A percentile compares a stretch with the other conserved stretches of the same genome.
Evolutionary conservation across 2,329 filamentous ascomycete species (phyloP).

Genomic region (Trichoderma sp.): DNA sequence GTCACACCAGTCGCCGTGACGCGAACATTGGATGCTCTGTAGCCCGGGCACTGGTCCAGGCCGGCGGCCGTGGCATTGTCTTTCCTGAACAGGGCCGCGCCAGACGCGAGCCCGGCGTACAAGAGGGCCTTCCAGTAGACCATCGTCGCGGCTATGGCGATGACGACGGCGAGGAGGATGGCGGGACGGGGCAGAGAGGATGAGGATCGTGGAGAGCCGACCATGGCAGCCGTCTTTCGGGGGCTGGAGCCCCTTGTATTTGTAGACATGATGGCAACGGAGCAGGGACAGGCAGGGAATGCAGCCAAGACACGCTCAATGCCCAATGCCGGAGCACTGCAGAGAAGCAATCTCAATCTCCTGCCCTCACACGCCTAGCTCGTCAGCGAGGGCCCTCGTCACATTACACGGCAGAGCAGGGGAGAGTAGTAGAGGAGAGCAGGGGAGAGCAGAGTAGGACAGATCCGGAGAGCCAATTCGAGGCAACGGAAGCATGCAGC

Average conservation of each 20-base stretch:
- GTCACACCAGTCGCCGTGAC: conserved; percentile 59
- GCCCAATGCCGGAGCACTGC: conserved; percentile 8
- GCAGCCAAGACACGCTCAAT: conserved; percentile 1
- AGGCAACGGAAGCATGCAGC: conserved; percentile 1
- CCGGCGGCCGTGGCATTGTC: conserved; percentile 16
- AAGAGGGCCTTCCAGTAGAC: conserved; percentile 31
- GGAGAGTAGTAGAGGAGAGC: not conserved
- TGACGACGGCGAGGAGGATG: conserved; percentile 3
- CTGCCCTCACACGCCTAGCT: conserved; percentile 13
- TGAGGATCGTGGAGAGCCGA: not conserved
- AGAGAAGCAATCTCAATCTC: conserved; percentile 8
- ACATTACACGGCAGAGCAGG: conserved; percentile 4
- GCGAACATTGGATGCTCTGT: conserved; percentile 63
- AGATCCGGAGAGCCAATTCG: conserved; percentile 13
- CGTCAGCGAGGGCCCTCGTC: conserved; percentile 22
- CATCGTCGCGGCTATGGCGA: conserved; percentile 28
- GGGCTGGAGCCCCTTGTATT: conserved; percentile 6
- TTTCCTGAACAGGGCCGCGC: conserved; percentile 27
- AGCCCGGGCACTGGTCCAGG: conserved; percentile 64
- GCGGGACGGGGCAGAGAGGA: conserved; percentile 2
- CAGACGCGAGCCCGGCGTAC: conserved; percentile 32
- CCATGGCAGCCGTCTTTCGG: not conserved
- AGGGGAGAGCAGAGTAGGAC: not conserved
- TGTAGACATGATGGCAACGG: not conserved
- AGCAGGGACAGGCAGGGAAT: not conserved